Base-by-base conservation (phyloP, 768 basidiomycete species). In the Leccinum boreale region DNA sequence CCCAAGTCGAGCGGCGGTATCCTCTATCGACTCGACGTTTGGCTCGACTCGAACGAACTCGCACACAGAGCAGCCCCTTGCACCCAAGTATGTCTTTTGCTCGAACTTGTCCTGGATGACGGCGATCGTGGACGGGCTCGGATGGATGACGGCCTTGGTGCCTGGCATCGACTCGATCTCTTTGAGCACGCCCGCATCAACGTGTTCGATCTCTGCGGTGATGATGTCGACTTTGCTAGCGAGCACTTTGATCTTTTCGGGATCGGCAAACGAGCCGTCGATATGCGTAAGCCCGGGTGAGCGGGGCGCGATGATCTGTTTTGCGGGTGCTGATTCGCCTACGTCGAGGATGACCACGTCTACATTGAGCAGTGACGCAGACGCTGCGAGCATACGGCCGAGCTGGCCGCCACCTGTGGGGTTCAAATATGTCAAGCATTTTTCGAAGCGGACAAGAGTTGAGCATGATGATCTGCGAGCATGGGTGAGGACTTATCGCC, bases 181-280 rank as follows among this genome's bases (percentile, higher is more conserved):
- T 51, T 87, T 82, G 10, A 99, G 78, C 0, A 90, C 84, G 21
- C 76, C 76, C 11, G 81, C 91, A 61, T 96, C 84, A 59, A 99
- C 93, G 66, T 99, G 97, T 74, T 99, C 96, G 33, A 98, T 98
- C 78, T 99, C 96, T 52, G 96, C 86, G 0, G 96, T 98, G 50
- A 98, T 77, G 33, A 98, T 77, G 65, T 98, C 90, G 29, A 90
- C 94, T 68, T 85, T 85, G 12, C 71, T 60, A 0, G 94, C 93
- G 36, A 99, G 83, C 61, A 90, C 81, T 45, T 78, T 80, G 63
- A 99, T 96, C 67, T 89, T 87, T 12, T 73, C 75, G 0, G 89
- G 81, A 67, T 94, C 88, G 24, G 88, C 75, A 75, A 97, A 98
- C 5, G 92, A 88, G 49, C 96, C 96, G 65, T 98, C 90, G 65